phyloP scores from a whole-genome alignment of 345 rosid genomes.

The Pseudoturritis turrita region DNA sequence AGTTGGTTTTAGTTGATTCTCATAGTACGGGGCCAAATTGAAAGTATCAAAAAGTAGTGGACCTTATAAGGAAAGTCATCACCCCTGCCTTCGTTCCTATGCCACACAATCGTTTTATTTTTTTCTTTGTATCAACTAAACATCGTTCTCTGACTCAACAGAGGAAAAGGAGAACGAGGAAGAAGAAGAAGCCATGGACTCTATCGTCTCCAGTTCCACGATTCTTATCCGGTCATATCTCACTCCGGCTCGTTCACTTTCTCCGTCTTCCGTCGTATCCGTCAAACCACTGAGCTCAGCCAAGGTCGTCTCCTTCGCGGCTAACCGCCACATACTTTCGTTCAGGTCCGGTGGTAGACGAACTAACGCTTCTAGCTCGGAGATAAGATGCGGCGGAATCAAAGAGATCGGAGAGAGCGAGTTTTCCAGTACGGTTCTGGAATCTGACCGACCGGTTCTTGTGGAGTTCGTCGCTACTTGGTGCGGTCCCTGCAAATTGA shows the following conservation, averaged over 20 bases:
- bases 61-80: background rate
- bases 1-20: background rate
- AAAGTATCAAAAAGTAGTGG: background rate
- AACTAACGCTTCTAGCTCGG: background rate
- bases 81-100: background rate
- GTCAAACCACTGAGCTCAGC: slow-evolving; percentile 21
- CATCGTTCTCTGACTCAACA: slow-evolving; percentile 2
- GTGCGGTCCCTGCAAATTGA: slow-evolving; percentile 92
- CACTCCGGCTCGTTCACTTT: background rate
- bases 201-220: slow-evolving; percentile 31
- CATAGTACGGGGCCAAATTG: background rate
- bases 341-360: slow-evolving; percentile 15
- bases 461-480: slow-evolving; percentile 86
- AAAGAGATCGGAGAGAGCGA: slow-evolving; percentile 52
- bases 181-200: slow-evolving; percentile 30
- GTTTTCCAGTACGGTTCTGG: slow-evolving; percentile 53
- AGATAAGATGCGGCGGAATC: slow-evolving; percentile 43
- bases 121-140: background rate
- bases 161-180: slow-evolving; percentile 2
- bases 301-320: background rate
- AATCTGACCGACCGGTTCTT: slow-evolving; percentile 66
- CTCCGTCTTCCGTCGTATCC: background rate
- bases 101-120: slow-evolving; percentile 22
- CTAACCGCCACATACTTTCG: slow-evolving; percentile 18
- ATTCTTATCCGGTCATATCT: slow-evolving; percentile 21